Evolutionary conservation across 2,329 filamentous ascomycete species (phyloP).

Genomic region (Hansfordia pulvinata): DNA sequence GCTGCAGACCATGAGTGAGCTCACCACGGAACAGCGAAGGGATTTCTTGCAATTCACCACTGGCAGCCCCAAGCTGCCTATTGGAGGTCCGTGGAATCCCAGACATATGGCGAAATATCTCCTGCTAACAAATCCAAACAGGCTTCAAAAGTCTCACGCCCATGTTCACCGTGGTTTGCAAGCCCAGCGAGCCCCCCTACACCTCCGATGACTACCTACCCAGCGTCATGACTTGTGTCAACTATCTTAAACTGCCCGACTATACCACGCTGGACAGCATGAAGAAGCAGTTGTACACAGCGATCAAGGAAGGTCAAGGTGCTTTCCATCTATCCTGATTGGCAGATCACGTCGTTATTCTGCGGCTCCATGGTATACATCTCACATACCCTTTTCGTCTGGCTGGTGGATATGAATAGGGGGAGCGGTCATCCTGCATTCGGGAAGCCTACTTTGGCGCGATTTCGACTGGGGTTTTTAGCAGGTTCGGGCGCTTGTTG

Average conservation of each 20-base stretch:
- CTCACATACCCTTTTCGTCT: no score
- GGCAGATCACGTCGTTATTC: no score
- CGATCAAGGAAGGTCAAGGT: slow-evolving; percentile 90
- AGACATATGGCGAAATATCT: no score
- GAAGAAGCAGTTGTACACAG: slow-evolving; percentile 64
- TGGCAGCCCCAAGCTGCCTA: slow-evolving; percentile 93
- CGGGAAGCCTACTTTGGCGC: no score
- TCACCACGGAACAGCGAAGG: slow-evolving; percentile 59
- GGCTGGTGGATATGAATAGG: no score
- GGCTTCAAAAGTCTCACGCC: slow-evolving; percentile 94
- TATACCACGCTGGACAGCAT: slow-evolving; percentile 72
- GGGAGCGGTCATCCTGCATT: no score
- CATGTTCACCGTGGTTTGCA: slow-evolving; percentile 98
- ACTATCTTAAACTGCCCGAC: slow-evolving; percentile 95
- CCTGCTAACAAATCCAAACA: slow-evolving; percentile 29
- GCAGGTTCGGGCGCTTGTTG: no score
- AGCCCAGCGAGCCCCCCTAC: slow-evolving; percentile 90
- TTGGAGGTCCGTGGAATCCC: slow-evolving; percentile 60
- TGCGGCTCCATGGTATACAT: no score
- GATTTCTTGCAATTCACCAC: slow-evolving; percentile 98
- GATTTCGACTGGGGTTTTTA: no score
- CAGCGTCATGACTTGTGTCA: slow-evolving; percentile 99
- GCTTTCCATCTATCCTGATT: slow-evolving; percentile 85
- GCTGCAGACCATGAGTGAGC: slow-evolving; percentile 86
- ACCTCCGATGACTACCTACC: slow-evolving; percentile 96